Percentiles rank a stretch among this genome's conserved stretches.
These are phyloP conservation scores for Nakazawaea ernobii DNA, from an alignment of 805 yeast genomes.

Conservation along the genomic window DNA sequence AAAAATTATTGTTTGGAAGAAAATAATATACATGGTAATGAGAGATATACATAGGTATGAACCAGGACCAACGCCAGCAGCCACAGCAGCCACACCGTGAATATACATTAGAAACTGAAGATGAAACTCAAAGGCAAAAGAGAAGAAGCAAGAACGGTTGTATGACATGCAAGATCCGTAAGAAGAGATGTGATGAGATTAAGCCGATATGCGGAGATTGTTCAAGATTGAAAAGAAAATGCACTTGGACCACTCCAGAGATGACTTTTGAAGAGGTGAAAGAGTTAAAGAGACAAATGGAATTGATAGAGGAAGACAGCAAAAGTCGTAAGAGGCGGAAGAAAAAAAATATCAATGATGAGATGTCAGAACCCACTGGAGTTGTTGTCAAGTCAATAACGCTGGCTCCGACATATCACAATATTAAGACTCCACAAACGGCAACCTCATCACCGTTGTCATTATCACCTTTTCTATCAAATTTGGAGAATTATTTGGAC, in stretches of 20 bases:
- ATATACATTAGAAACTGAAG: not conserved
- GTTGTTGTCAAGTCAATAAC: not conserved
- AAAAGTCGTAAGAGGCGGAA: slow-evolving; percentile 36
- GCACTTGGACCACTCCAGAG: slow-evolving; percentile 40
- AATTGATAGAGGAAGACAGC: slow-evolving; percentile 30
- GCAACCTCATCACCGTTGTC: slow-evolving; percentile 13
- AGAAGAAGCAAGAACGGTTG: slow-evolving; percentile 56
- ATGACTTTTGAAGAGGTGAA: slow-evolving; percentile 37
- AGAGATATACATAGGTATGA: too few relatives aligned
- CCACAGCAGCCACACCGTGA: not conserved
- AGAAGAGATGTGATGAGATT: slow-evolving; percentile 50
- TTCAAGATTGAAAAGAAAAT: slow-evolving; percentile 35
- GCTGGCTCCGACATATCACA: not conserved
- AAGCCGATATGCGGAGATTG: slow-evolving; percentile 50
- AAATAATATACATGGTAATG: too few relatives aligned
- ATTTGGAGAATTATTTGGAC: slow-evolving; percentile 5
- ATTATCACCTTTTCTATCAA: slow-evolving; percentile 18
- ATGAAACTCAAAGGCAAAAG: slow-evolving; percentile 8
- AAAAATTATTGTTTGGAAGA: too few relatives aligned
- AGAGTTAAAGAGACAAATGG: slow-evolving; percentile 30
- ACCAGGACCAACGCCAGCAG: too few relatives aligned
- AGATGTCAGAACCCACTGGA: not conserved
- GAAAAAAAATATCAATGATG: slow-evolving; percentile 6
- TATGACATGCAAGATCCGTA: slow-evolving; percentile 60
- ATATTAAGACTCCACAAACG: too few relatives aligned